Percentiles rank a stretch among this genome's conserved stretches.
Conservation (phyloP, 768 basidiomycete genomes). For the Tulasnella sp. region DNA sequence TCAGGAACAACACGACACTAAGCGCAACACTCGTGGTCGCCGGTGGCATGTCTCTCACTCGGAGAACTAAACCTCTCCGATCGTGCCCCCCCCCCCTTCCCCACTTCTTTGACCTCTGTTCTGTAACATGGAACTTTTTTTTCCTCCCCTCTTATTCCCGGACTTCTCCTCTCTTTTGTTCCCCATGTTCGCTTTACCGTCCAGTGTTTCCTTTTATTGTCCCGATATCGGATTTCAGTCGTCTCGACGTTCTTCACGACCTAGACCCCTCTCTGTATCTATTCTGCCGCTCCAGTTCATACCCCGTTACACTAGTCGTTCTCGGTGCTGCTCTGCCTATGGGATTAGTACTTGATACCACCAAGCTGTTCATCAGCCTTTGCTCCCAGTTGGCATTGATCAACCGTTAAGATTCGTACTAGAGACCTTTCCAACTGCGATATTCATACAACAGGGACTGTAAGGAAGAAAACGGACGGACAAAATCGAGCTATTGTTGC, state of each 20-base stretch:
- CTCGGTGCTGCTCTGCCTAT: background rate
- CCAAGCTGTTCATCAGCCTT: background rate
- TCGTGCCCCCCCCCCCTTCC: conserved; percentile 22
- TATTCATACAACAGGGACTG: no score
- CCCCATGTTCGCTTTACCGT: background rate
- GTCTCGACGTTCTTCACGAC: background rate
- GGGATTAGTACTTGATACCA: background rate
- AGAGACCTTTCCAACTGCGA: no score
- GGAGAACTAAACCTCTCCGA: background rate
- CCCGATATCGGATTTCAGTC: background rate
- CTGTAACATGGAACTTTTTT: background rate
- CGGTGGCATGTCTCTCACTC: background rate
- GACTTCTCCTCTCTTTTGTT: background rate
- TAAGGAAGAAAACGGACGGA: no score
- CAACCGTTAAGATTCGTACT: no score
- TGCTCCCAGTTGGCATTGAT: no score
- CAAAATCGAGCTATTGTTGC: no score
- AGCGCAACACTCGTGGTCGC: background rate
- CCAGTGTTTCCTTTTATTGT: no score
- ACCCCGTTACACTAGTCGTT: background rate
- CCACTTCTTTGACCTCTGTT: background rate
- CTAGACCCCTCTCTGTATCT: background rate
- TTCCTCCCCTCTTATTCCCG: no score
- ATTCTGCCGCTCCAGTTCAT: background rate
- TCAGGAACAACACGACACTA: background rate